Evolutionary conservation across 2,329 filamentous ascomycete genomes (phyloP).

Genomic region (Zymoseptoria tritici): DNA sequence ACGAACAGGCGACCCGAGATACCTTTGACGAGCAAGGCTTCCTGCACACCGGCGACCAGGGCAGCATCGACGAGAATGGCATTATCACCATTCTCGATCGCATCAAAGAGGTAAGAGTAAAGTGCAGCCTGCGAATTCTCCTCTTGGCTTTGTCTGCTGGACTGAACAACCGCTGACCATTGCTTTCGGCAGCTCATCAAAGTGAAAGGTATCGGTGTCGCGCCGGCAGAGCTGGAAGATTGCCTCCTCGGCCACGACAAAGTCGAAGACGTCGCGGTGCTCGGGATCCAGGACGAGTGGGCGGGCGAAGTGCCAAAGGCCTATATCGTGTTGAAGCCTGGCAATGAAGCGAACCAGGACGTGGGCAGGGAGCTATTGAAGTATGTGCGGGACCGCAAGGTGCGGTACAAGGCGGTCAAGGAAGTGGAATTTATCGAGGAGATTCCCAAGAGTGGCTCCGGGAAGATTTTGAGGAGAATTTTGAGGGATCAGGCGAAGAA

Average conservation of each 20-base stretch:
- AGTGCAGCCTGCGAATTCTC: slow-evolving; percentile 43
- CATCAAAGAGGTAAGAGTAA: slow-evolving; percentile 44
- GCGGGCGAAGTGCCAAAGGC: slow-evolving; percentile 37
- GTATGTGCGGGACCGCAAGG: slow-evolving; percentile 36
- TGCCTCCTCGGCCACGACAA: slow-evolving; percentile 41
- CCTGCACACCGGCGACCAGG: slow-evolving; percentile 48
- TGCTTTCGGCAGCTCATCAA: slow-evolving; percentile 44
- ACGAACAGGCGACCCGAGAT: slow-evolving; percentile 42
- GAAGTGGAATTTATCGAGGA: slow-evolving; percentile 36
- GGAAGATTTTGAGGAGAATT: slow-evolving; percentile 34
- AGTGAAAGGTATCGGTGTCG: slow-evolving; percentile 48
- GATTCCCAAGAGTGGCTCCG: slow-evolving; percentile 29
- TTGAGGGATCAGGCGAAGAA: slow-evolving; percentile 36
- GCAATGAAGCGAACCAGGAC: slow-evolving; percentile 28
- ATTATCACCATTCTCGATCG: slow-evolving; percentile 51
- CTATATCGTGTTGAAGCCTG: slow-evolving; percentile 28
- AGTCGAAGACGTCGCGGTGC: slow-evolving; percentile 44
- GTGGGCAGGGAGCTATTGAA: slow-evolving; percentile 31
- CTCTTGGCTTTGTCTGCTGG: slow-evolving; percentile 46
- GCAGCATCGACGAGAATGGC: slow-evolving; percentile 25
- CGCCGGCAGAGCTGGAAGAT: slow-evolving; percentile 45
- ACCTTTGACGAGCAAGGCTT: slow-evolving; percentile 39
- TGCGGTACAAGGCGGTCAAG: slow-evolving; percentile 41
- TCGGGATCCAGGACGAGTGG: slow-evolving; percentile 36
- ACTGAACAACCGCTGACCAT: slow-evolving; percentile 48